Conservation (phyloP, 305 asterid genomes). For the Nicotiana rustica region DNA sequence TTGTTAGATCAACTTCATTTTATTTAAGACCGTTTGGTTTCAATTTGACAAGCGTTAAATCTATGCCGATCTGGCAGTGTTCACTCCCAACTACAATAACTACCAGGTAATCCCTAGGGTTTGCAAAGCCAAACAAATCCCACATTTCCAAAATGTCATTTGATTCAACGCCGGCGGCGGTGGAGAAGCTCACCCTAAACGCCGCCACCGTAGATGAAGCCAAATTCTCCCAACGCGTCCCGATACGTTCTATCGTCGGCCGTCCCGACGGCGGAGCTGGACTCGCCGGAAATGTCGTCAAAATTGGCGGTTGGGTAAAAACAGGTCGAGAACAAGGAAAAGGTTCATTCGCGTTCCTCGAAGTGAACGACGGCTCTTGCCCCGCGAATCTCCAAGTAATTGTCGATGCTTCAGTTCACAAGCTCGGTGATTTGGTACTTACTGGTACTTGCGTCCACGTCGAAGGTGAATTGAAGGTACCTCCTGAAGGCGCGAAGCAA, state of each 20-base stretch:
- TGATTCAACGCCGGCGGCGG: constrained; percentile 56
- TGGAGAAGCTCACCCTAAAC: constrained; percentile 55
- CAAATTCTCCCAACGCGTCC: constrained; percentile 81
- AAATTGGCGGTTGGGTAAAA: constrained; percentile 93
- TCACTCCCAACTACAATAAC: constrained; percentile 11
- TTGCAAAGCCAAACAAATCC: background rate
- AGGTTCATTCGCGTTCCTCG: constrained; percentile 80
- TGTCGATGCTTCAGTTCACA: constrained; percentile 64
- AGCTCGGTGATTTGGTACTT: constrained; percentile 68
- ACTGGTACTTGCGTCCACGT: constrained; percentile 89
- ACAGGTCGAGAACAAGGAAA: constrained; percentile 90
- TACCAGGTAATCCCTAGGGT: constrained; percentile 19
- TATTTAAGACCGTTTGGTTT: too few relatives aligned
- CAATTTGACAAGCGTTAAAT: too few relatives aligned
- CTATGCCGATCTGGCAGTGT: too few relatives aligned
- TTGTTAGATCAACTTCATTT: too few relatives aligned
- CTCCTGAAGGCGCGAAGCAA: constrained; percentile 83
- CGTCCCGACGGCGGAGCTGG: constrained; percentile 83
- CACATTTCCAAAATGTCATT: constrained; percentile 49
- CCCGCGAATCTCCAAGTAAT: constrained; percentile 83
- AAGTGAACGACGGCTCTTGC: constrained; percentile 89
- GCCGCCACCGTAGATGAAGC: constrained; percentile 59
- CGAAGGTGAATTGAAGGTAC: constrained; percentile 71
- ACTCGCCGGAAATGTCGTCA: constrained; percentile 65
- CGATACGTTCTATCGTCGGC: constrained; percentile 63